Percentiles rank a stretch among this genome's conserved stretches.
Conservation (phyloP, 371 early-diverging fungal species). For the Amoeboaphelidium protococcarum region DNA sequence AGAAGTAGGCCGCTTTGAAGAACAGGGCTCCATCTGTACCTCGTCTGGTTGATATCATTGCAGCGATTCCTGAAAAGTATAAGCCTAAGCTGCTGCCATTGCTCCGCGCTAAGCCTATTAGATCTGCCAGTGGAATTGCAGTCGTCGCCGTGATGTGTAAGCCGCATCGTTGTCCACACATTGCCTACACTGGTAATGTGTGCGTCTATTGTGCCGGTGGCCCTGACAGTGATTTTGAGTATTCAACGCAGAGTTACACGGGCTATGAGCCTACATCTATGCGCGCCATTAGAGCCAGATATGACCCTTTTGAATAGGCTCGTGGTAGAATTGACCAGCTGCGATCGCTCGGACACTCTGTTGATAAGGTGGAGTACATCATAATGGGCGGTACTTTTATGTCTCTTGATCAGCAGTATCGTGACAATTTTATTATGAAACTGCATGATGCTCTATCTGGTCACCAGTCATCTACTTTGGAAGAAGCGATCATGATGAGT, state of each 20-base stretch:
- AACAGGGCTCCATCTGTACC: slow-evolving; percentile 69
- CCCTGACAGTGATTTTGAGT: slow-evolving; percentile 99
- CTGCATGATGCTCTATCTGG: slow-evolving; percentile 96
- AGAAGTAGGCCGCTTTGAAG: slow-evolving; percentile 36
- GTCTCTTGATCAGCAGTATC: slow-evolving; percentile 84
- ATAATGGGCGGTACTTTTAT: slow-evolving; percentile 99
- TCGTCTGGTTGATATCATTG: slow-evolving; percentile 94
- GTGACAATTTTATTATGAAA: slow-evolving; percentile 89
- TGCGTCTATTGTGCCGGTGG: slow-evolving; percentile 99
- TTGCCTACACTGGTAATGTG: slow-evolving; percentile 99
- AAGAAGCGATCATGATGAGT: slow-evolving; percentile 88
- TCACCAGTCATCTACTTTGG: slow-evolving; percentile 51
- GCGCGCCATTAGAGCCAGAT: slow-evolving; percentile 97
- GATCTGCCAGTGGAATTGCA: slow-evolving; percentile 97
- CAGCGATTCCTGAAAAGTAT: slow-evolving; percentile 91
- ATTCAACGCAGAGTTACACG: slow-evolving; percentile 98
- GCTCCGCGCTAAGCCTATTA: slow-evolving; percentile 88
- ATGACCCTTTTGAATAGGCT: slow-evolving; percentile 95
- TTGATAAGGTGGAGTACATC: slow-evolving; percentile 98
- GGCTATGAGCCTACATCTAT: slow-evolving; percentile 99
- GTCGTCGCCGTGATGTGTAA: slow-evolving; percentile 99
- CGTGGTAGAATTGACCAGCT: slow-evolving; percentile 91
- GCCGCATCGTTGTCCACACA: slow-evolving; percentile 99
- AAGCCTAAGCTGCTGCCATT: slow-evolving; percentile 52
- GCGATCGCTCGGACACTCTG: slow-evolving; percentile 77